Evolutionary conservation across 768 basidiomycete species (phyloP), one percentile per base, ranked within the genome.

Genomic region (Kwoniella botswanensis): DNA sequence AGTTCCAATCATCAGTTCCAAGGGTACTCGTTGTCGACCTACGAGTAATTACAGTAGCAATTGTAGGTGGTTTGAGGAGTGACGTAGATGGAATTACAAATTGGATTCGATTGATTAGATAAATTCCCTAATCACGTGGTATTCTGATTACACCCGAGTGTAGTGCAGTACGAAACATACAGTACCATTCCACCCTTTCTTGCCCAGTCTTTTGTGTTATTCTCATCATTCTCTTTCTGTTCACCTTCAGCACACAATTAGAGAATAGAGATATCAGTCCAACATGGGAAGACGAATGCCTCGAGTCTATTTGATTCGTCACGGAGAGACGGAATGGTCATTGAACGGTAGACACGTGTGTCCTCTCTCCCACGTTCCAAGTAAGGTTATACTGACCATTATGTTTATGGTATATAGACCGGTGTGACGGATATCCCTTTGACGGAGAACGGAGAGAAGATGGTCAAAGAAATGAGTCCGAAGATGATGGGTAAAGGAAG

Each of bases 321-420:
- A 94, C 81, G 93, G 91, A 42, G 92, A 97, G 86, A 98, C 95
- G 1, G 94, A 95, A 82, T 98, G 94, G 94, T 93, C 92, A 18
- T 78, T 91, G 55, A 94, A 91, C 76, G 94, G 93, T 74, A 66
- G 78, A 57, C 78, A 79, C 67, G 77, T 79, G 42, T 12, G 67
- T 68, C 9, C 42, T 29, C 10, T 35, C 18, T 24, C 55, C 35
- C 29, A 15, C 7, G 35, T 60, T 65, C 69, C 57, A n/a, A 17
- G 41, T 43, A 29, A 26, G 24, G 24, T 26, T n/a, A 17, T 60
- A 22, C 50, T 62, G 26, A 60, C 29, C 2, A 7, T 46, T 24
- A 2, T 15, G 15, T 66, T 50, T 60, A 44, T 74, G 21, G 41
- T 26, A 10, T 41, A 4, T 61, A 96, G 93, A 97, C 94, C 3